These are phyloP conservation scores for Talaromyces sp. DNA, from an alignment of 2,329 filamentous ascomycete species.

Conservation along the genomic window DNA sequence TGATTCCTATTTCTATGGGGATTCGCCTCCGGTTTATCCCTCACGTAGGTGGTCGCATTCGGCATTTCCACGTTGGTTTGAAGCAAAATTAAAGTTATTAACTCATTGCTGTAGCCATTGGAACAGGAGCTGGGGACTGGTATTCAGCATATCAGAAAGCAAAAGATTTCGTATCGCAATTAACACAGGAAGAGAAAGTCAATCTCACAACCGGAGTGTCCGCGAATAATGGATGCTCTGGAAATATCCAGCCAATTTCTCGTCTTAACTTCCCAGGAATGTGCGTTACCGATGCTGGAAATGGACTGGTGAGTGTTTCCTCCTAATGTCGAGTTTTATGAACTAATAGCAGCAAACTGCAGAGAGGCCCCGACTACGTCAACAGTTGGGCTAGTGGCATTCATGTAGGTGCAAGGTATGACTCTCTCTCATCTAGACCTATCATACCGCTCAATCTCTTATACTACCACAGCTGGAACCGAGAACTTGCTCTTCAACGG, in stretches of 20 bases:
- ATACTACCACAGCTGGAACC: constrained; percentile 56
- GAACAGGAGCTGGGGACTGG: not conserved
- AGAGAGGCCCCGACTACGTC: not conserved
- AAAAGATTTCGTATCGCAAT: not conserved
- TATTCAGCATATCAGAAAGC: not conserved
- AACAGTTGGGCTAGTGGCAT: not conserved
- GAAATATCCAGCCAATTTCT: constrained; percentile 25
- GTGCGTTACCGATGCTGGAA: constrained; percentile 38
- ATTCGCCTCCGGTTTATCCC: not conserved
- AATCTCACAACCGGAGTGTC: constrained; percentile 15
- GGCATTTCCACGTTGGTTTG: not conserved
- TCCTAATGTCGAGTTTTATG: not conserved
- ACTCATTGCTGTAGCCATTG: not conserved
- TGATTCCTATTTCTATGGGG: not conserved
- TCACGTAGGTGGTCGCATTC: not conserved
- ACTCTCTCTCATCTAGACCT: not conserved
- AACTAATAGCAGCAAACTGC: not conserved
- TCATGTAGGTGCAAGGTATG: not conserved
- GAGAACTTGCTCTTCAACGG: constrained; percentile 71
- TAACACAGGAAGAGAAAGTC: not conserved
- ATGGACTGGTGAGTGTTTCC: constrained; percentile 28
- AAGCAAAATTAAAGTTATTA: not conserved
- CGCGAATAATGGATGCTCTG: constrained; percentile 22
- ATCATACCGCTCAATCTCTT: not conserved
- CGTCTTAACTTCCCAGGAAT: constrained; percentile 30